phyloP scores from a whole-genome alignment of 2,329 filamentous ascomycete species.

The Graphilbum ipis-grandicollis region DNA sequence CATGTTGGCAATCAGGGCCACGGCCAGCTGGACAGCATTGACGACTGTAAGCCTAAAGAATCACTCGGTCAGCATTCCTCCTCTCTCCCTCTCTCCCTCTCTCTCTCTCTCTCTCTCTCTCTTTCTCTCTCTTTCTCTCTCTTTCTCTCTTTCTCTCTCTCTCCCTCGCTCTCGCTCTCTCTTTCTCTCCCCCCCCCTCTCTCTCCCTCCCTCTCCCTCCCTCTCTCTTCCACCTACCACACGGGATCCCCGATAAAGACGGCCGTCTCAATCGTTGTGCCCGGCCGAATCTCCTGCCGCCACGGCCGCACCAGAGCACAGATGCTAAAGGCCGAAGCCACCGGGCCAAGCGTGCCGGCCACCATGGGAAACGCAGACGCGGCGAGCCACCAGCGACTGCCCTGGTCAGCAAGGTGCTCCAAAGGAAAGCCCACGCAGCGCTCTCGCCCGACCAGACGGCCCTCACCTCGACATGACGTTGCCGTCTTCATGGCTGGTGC shows the following conservation, averaged over 20 bases:
- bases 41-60: slow-evolving; percentile 47
- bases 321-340: slow-evolving; percentile 78
- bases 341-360: slow-evolving; percentile 67
- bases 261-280: slow-evolving; percentile 29
- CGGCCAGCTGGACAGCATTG: slow-evolving; percentile 60
- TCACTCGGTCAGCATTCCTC: too few relatives aligned
- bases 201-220: slow-evolving; percentile 5
- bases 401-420: not conserved
- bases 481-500: not conserved
- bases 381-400: slow-evolving; percentile 46
- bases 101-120: not conserved
- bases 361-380: slow-evolving; percentile 57
- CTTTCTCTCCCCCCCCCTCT: not conserved
- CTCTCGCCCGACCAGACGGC: not conserved
- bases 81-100: not conserved
- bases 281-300: slow-evolving; percentile 40
- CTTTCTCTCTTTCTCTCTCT: not conserved
- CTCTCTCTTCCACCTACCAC: slow-evolving; percentile 40
- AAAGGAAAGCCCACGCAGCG: too few relatives aligned
- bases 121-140: not conserved
- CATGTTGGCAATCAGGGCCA: slow-evolving; percentile 63
- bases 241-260: slow-evolving; percentile 44
- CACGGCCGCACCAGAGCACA: slow-evolving; percentile 70
- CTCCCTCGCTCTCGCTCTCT: not conserved
- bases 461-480: not conserved